Conservation (phyloP, 768 basidiomycete genomes). For the Paxillus ammoniavirescens region DNA sequence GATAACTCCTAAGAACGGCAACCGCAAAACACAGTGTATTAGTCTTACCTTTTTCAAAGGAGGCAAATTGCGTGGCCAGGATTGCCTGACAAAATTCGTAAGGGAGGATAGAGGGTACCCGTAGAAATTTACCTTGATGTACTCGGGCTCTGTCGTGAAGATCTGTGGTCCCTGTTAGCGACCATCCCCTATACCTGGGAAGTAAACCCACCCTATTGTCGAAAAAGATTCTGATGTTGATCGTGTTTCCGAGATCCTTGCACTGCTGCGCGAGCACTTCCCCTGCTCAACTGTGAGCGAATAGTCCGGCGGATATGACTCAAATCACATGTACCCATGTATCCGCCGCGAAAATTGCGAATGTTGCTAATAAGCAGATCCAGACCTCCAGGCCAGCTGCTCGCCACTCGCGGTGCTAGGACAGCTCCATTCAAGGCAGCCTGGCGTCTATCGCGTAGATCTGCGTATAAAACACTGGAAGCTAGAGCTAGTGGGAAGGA, state of each 20-base stretch:
- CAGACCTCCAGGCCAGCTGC: slow-evolving; percentile 37
- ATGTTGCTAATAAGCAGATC: slow-evolving; percentile 28
- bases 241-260: slow-evolving; percentile 29
- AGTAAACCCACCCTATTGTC: slow-evolving; percentile 33
- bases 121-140: slow-evolving; percentile 36
- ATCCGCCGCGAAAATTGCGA: slow-evolving; percentile 24
- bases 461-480: slow-evolving; percentile 10
- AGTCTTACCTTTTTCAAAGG: slow-evolving; percentile 38
- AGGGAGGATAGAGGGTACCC: not conserved
- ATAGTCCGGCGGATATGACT: not conserved
- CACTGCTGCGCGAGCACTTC: slow-evolving; percentile 24
- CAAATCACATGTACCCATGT: slow-evolving; percentile 25
- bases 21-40: slow-evolving; percentile 5
- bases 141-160: slow-evolving; percentile 47
- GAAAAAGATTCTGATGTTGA: slow-evolving; percentile 36
- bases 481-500: slow-evolving; percentile 26
- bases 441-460: slow-evolving; percentile 11
- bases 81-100: slow-evolving; percentile 31
- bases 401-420: slow-evolving; percentile 32
- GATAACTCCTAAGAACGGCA: slow-evolving; percentile 20
- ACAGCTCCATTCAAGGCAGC: slow-evolving; percentile 26
- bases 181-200: not conserved
- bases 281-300: slow-evolving; percentile 19
- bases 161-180: slow-evolving; percentile 27
- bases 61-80: slow-evolving; percentile 44